Percentiles rank a stretch among this genome's conserved stretches.
Evolutionary conservation across 805 yeast genomes (phyloP).

Genomic region (Yarrowia divulgata): DNA sequence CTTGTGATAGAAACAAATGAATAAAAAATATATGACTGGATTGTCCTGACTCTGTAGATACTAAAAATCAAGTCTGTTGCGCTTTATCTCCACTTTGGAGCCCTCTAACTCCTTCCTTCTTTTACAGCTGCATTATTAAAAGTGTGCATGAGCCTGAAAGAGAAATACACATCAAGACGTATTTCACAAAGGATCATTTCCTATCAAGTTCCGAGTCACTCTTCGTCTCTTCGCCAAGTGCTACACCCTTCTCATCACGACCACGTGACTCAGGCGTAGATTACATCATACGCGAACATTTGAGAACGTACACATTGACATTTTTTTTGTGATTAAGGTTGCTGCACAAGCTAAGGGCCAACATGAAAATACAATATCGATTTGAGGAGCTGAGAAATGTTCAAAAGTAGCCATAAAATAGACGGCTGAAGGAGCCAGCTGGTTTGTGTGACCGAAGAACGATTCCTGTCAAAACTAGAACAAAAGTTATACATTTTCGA

Average conservation of each 20-base stretch:
- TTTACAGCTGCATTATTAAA: too few species aligned
- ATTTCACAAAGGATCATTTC: too few species aligned
- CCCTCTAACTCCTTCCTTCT: too few species aligned
- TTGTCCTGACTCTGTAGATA: too few species aligned
- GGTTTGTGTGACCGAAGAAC: neutral
- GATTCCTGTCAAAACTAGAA: neutral
- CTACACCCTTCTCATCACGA: neutral
- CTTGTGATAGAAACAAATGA: neutral
- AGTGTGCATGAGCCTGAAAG: too few species aligned
- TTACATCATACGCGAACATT: neutral
- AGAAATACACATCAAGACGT: too few species aligned
- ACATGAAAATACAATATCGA: slow-evolving; percentile 24
- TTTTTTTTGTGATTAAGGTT: slow-evolving; percentile 3
- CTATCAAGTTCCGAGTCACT: too few species aligned
- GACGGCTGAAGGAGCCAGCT: too few species aligned
- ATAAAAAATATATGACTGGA: neutral
- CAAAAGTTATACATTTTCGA: slow-evolving; percentile 20
- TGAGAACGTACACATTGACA: neutral
- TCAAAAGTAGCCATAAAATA: slow-evolving; percentile 24
- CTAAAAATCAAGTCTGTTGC: too few species aligned
- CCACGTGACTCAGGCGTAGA: slow-evolving; percentile 3
- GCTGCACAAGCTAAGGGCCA: neutral
- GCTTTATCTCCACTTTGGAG: too few species aligned
- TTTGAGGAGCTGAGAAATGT: neutral
- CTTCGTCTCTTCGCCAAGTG: too few species aligned